Conservation (phyloP, 1,139 yeast genomes). For the Lodderomyces margitis region DNA sequence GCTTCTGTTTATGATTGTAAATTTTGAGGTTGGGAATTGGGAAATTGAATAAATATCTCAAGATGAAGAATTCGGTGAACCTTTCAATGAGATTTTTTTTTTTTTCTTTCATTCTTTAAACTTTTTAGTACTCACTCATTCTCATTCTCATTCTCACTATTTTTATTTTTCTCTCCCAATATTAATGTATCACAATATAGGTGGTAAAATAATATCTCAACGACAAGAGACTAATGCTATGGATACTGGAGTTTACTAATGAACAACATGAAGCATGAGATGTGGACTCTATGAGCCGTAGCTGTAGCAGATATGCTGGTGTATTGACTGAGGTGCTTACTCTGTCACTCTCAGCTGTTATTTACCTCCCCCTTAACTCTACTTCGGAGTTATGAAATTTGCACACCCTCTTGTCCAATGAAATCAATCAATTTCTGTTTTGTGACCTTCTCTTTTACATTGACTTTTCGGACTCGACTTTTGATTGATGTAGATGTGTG, state of each 20-base stretch:
- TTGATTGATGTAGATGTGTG: neutral
- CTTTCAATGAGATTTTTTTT: constrained; percentile 1
- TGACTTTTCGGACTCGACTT: constrained; percentile 1
- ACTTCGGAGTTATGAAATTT: constrained; percentile 1
- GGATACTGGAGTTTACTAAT: too few relatives aligned
- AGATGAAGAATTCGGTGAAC: neutral
- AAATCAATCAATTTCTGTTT: neutral
- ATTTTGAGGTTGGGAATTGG: constrained; percentile 5
- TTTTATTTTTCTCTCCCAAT: neutral
- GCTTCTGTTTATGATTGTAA: constrained; percentile 1
- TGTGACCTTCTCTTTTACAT: neutral
- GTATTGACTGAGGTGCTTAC: too few relatives aligned
- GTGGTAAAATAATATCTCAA: too few relatives aligned
- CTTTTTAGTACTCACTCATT: neutral
- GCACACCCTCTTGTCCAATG: neutral
- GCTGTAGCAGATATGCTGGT: too few relatives aligned
- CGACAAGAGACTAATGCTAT: too few relatives aligned
- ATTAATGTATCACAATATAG: too few relatives aligned
- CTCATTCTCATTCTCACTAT: neutral
- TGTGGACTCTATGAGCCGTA: too few relatives aligned
- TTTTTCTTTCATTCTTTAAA: neutral
- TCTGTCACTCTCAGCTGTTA: too few relatives aligned
- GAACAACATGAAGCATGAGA: too few relatives aligned
- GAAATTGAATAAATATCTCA: neutral
- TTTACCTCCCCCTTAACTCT: too few relatives aligned